Percentiles rank a stretch among this genome's conserved stretches.
Conservation (phyloP, 2,329 filamentous ascomycete species). For the Curvularia eragrostidis region DNA sequence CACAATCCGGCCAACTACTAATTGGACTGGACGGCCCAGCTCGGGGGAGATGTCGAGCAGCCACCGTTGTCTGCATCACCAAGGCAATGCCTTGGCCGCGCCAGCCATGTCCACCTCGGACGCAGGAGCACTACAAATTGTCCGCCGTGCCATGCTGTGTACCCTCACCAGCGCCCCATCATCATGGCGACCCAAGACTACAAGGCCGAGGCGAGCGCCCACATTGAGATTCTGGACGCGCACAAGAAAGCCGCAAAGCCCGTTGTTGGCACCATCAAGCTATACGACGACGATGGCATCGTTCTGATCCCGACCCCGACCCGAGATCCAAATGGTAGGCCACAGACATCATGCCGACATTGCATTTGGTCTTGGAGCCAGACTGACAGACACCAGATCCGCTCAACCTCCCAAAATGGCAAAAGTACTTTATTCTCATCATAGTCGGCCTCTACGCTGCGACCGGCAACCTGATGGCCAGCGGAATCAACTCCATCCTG, state of each 20-base stretch:
- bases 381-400: slow-evolving; percentile 11
- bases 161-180: not conserved
- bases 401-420: slow-evolving; percentile 18
- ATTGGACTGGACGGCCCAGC: slow-evolving; percentile 19
- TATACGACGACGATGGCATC: slow-evolving; percentile 18
- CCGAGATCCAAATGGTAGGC: slow-evolving; percentile 19
- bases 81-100: not conserved
- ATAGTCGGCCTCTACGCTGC: slow-evolving; percentile 20
- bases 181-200: slow-evolving; percentile 10
- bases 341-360: not conserved
- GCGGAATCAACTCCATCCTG: slow-evolving; percentile 20
- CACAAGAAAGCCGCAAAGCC: slow-evolving; percentile 22
- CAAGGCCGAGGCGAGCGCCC: slow-evolving; percentile 11
- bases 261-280: slow-evolving; percentile 20
- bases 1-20: slow-evolving; percentile 17
- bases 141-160: not conserved
- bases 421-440: slow-evolving; percentile 19
- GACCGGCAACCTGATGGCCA: slow-evolving; percentile 18
- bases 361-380: not conserved
- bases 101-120: slow-evolving; percentile 1
- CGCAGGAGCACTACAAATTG: slow-evolving; percentile 4
- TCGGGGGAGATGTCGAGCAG: slow-evolving; percentile 12
- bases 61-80: not conserved
- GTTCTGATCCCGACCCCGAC: slow-evolving; percentile 22
- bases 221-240: slow-evolving; percentile 17